These are phyloP conservation scores for Herpetomonas samuelpessoai DNA, from an alignment of 208 protist genomes.

Conservation along the genomic window DNA sequence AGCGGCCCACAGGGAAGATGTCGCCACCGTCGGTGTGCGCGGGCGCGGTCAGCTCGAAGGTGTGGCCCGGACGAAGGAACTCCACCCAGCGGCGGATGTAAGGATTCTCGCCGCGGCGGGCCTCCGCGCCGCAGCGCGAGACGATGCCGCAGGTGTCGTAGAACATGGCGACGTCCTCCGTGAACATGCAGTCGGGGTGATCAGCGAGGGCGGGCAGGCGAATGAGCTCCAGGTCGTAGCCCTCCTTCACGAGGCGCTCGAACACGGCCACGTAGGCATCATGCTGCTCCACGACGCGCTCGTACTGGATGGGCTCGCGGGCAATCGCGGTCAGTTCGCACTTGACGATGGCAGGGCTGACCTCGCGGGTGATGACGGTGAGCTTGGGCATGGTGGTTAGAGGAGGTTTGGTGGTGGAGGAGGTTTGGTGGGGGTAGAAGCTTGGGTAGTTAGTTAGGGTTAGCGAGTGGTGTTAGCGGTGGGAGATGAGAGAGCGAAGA, in stretches of 20 bases:
- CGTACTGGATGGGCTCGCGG: conserved; percentile 8
- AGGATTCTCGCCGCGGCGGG: conserved; percentile 2
- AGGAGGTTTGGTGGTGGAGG: background rate
- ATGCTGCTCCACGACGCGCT: conserved; percentile 10
- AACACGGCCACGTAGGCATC: conserved; percentile 17
- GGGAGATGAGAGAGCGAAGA: no score
- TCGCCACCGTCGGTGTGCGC: conserved; percentile 11
- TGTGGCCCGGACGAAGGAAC: conserved; percentile 6
- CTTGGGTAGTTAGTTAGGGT: no score
- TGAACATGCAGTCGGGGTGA: conserved; percentile 15
- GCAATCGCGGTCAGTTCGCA: conserved; percentile 13
- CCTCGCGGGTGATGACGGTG: conserved; percentile 18
- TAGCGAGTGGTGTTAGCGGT: no score
- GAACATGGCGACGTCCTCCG: conserved; percentile 15
- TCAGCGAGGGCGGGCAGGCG: conserved; percentile 10
- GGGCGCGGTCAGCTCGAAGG: background rate
- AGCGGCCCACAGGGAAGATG: conserved; percentile 10
- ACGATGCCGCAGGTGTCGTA: conserved; percentile 12
- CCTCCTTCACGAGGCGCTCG: conserved; percentile 12
- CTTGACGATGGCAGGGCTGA: conserved; percentile 4
- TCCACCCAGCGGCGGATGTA: conserved; percentile 7
- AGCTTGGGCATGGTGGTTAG: conserved; percentile 13
- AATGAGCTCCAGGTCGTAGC: conserved; percentile 15
- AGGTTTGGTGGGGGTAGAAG: no score
- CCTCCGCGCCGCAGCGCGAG: conserved; percentile 6